Conservation (phyloP, 163 green algal species). For the Scenedesmus sp. region DNA sequence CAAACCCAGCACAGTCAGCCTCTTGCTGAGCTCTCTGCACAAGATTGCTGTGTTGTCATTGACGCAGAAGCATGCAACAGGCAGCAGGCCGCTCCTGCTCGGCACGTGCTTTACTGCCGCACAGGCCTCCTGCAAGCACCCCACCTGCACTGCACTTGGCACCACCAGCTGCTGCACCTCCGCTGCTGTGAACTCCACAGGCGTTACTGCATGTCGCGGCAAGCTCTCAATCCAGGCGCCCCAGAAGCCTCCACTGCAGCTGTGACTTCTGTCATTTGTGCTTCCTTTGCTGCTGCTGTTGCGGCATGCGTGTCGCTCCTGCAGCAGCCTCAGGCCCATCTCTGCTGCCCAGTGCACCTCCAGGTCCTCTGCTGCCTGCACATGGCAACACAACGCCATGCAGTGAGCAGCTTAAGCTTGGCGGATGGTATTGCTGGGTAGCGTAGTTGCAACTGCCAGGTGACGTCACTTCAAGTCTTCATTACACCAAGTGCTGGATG, state of each 20-base stretch:
- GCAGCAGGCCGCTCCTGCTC: neutral
- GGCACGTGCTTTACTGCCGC: neutral
- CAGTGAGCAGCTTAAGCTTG: neutral
- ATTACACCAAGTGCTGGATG: too few relatives aligned
- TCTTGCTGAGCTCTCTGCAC: too few relatives aligned
- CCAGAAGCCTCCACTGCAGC: constrained; percentile 39
- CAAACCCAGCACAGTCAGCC: too few relatives aligned
- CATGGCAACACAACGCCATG: too few relatives aligned
- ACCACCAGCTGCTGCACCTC: constrained; percentile 69
- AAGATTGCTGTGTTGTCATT: too few relatives aligned
- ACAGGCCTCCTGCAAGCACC: neutral
- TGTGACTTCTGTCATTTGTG: constrained; percentile 25
- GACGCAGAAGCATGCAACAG: neutral
- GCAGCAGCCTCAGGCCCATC: constrained; percentile 68
- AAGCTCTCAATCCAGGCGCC: constrained; percentile 59
- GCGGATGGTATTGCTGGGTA: too few relatives aligned
- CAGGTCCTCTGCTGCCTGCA: constrained; percentile 32
- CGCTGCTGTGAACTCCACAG: constrained; percentile 60
- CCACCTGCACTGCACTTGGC: constrained; percentile 52
- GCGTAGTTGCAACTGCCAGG: too few relatives aligned
- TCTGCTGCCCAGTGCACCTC: constrained; percentile 68
- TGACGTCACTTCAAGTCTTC: too few relatives aligned
- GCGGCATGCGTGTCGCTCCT: constrained; percentile 51
- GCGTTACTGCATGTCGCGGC: constrained; percentile 56
- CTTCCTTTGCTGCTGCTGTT: constrained; percentile 46